phyloP scores from a whole-genome alignment of 1,284 basidiomycete genomes.

The Cutaneotrichosporon cavernicola region DNA sequence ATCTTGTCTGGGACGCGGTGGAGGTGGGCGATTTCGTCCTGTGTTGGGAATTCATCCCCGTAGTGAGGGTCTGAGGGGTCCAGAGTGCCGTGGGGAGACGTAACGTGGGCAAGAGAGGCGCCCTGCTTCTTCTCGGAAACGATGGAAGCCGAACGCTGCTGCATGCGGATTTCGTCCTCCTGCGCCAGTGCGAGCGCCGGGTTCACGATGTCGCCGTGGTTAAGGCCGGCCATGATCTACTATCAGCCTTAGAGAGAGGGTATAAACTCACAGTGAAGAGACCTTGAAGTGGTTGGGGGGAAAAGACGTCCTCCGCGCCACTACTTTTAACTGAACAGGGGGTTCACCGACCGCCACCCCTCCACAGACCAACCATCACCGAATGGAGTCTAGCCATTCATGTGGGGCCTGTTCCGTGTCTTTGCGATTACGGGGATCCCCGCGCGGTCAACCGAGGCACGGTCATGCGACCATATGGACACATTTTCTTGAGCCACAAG shows the following conservation, averaged over 20 bases:
- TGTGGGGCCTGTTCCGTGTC: no score
- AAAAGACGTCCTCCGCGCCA: background rate
- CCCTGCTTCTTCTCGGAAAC: background rate
- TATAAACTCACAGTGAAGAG: background rate
- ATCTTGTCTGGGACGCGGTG: slow-evolving; percentile 14
- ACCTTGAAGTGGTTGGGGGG: background rate
- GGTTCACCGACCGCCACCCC: no score
- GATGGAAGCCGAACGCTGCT: background rate
- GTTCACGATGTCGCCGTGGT: background rate
- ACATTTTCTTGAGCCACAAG: no score
- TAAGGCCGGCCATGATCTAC: background rate
- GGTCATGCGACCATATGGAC: no score
- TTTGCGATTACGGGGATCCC: no score
- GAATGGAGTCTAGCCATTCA: no score
- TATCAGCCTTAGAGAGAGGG: background rate
- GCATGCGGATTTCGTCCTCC: background rate
- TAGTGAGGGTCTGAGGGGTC: slow-evolving; percentile 3
- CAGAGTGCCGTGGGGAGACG: background rate
- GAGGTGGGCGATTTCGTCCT: slow-evolving; percentile 16
- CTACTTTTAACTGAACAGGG: no score
- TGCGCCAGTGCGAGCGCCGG: background rate
- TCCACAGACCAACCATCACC: no score
- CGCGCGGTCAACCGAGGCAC: no score
- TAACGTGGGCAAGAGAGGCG: background rate
- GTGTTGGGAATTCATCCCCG: slow-evolving; percentile 16